Conservation (phyloP, 371 early-diverging fungal species). For the Zancudomyces culisetae region DNA sequence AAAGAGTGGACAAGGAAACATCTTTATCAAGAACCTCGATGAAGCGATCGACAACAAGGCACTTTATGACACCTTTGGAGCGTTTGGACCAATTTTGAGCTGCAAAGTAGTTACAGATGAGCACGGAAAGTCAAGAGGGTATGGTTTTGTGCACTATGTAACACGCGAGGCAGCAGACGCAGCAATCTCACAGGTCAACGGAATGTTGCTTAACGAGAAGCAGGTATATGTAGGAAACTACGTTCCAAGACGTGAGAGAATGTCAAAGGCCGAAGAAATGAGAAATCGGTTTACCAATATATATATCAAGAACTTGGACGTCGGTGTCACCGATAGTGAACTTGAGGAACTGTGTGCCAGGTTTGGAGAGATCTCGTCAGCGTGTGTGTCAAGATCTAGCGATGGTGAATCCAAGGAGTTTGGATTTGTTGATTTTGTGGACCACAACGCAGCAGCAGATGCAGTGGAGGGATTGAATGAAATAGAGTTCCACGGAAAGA, state of each 20-base stretch:
- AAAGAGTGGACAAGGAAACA: slow-evolving; percentile 85
- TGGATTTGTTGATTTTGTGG: slow-evolving; percentile 93
- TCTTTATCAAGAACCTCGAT: slow-evolving; percentile 99
- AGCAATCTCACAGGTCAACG: slow-evolving; percentile 96
- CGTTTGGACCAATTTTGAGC: slow-evolving; percentile 94
- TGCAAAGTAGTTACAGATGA: slow-evolving; percentile 94
- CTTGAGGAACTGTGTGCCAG: slow-evolving; percentile 63
- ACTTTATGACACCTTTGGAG: slow-evolving; percentile 96
- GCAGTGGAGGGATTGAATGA: slow-evolving; percentile 93
- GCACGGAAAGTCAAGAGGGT: slow-evolving; percentile 78
- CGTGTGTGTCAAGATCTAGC: slow-evolving; percentile 49
- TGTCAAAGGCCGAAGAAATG: slow-evolving; percentile 78
- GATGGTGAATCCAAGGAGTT: slow-evolving; percentile 77
- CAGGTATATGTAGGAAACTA: slow-evolving; percentile 86
- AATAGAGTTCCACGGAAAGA: slow-evolving; percentile 73
- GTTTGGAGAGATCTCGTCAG: slow-evolving; percentile 80
- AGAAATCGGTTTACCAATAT: slow-evolving; percentile 92
- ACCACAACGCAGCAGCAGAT: slow-evolving; percentile 73
- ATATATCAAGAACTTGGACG: slow-evolving; percentile 94
- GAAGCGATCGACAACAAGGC: slow-evolving; percentile 92
- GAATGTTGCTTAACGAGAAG: slow-evolving; percentile 95
- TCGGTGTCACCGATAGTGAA: slow-evolving; percentile 60
- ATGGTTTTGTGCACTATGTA: slow-evolving; percentile 98
- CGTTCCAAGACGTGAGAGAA: slow-evolving; percentile 81
- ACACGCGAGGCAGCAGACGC: slow-evolving; percentile 81